Evolutionary conservation across 495 filamentous ascomycete species (phyloP), one percentile per base, ranked within the genome.

Genomic region (Penicillium parvum): DNA sequence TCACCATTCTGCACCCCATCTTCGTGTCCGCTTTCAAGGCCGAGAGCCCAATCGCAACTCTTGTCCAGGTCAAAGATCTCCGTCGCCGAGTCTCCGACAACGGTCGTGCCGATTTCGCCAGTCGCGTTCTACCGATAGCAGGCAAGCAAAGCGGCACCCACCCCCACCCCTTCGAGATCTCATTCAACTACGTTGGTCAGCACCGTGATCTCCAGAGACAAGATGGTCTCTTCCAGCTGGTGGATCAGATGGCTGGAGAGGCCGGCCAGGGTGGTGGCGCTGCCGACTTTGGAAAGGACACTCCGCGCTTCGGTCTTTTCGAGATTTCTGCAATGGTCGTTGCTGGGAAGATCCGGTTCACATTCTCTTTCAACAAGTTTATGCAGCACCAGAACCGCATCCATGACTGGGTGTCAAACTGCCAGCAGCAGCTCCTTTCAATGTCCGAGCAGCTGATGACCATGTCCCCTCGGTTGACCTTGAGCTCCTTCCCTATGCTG

Each of bases 141-240:
- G 50, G 43, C 0, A 49, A 65, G 3, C 64, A 73, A 26, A 49
- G 49, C 20, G 72, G 71, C 28, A 43, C 54, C 16, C 57, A 68
- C 11, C 75, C 75, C 3, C 77, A 69, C 58, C 83, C 83, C 5
- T 75, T 86, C 46, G 85, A 88, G 59, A 75, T 88, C 26, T 76
- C 77, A 2, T 85, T 88, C 59, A 85, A 82, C 50, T 86, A 87
- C 47, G 70, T 82, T 9, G 84, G 82, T 0, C 71, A 79, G 12
- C 68, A 80, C 45, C 80, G 83, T 37, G 76, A 82, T 43, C 52
- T 86, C 0, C 79, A 83, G 58, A 69, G 77, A 19, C 66, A 74
- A 15, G 79, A 81, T 37, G 74, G 77, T 4, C 63, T 87, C 0
- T 74, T 87, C 49, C 74, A 79, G 39, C 74, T 79, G 18, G 66